Conservation (phyloP, 2,329 filamentous ascomycete genomes). For the Venturia carpophila region DNA sequence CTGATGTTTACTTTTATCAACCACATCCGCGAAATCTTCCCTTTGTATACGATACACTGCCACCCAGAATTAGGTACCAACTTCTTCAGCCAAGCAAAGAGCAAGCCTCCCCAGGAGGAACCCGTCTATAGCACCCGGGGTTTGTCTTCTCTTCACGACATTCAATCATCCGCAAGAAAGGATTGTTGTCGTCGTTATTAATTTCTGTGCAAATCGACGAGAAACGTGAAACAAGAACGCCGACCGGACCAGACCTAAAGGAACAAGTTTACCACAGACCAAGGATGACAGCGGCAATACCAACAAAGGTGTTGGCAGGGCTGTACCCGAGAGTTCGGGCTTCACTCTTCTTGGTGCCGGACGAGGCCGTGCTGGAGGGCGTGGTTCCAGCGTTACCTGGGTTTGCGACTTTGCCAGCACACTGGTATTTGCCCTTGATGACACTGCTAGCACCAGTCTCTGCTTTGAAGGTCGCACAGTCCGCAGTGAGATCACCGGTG, state of each 20-base stretch:
- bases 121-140: neutral
- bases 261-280: slow-evolving; percentile 33
- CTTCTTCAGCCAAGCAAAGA: slow-evolving; percentile 3
- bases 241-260: slow-evolving; percentile 22
- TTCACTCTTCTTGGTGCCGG: slow-evolving; percentile 28
- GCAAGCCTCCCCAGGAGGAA: neutral
- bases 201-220: slow-evolving; percentile 17
- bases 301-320: slow-evolving; percentile 34
- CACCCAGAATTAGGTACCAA: neutral
- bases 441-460: slow-evolving; percentile 34
- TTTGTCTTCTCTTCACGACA: neutral
- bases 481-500: slow-evolving; percentile 33
- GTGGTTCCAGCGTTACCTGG: slow-evolving; percentile 31
- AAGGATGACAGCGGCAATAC: slow-evolving; percentile 42
- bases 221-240: neutral
- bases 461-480: slow-evolving; percentile 36
- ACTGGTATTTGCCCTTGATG: slow-evolving; percentile 39
- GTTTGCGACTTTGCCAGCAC: slow-evolving; percentile 33
- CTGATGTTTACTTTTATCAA: slow-evolving; percentile 5
- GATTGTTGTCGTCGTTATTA: slow-evolving; percentile 14
- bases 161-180: slow-evolving; percentile 4
- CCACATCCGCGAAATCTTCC: neutral
- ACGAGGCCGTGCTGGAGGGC: slow-evolving; percentile 24
- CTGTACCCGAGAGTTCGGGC: slow-evolving; percentile 36
- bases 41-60: slow-evolving; percentile 5